Percentiles rank a stretch among this genome's conserved stretches.
These are phyloP conservation scores for Xylaria sp. DNA, from an alignment of 495 filamentous ascomycete species.

Conservation along the genomic window DNA sequence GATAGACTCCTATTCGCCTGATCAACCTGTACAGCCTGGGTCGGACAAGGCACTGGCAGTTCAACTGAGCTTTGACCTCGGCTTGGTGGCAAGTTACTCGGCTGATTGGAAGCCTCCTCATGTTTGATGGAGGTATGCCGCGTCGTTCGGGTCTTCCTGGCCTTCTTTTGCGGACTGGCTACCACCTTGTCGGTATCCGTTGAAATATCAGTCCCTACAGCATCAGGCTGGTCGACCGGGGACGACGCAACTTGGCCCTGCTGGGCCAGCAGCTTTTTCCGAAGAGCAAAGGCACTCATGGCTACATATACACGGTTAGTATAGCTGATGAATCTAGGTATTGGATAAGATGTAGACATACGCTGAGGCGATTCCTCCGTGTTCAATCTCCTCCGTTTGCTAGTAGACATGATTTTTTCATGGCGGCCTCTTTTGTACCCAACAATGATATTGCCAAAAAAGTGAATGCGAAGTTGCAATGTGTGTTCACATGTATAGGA, in stretches of 20 bases:
- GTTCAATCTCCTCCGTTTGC: conserved; percentile 54
- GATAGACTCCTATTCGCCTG: conserved; percentile 26
- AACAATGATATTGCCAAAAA: not conserved
- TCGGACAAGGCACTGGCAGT: not conserved
- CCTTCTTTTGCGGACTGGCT: conserved; percentile 13
- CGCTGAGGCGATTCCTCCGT: conserved; percentile 37
- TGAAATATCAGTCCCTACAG: not conserved
- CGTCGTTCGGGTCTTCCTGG: conserved; percentile 9
- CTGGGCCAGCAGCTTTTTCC: conserved; percentile 48
- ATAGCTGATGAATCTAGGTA: not conserved
- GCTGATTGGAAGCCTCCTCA: not conserved
- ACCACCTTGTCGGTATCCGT: not conserved
- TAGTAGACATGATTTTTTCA: conserved; percentile 44
- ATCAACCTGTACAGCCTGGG: conserved; percentile 1
- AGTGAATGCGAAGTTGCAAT: not conserved
- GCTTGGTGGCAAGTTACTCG: not conserved
- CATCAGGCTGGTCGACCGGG: not conserved
- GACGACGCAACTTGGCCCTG: conserved; percentile 23
- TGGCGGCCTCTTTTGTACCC: not conserved
- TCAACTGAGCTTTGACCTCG: not conserved
- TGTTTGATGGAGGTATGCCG: not conserved
- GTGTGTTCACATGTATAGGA: too few relatives aligned
- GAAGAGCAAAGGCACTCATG: conserved; percentile 60
- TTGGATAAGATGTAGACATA: conserved; percentile 31
- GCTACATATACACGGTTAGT: conserved; percentile 34